A percentile compares a stretch with the other conserved stretches of the same genome.
These are phyloP conservation scores for Eucalyptus virginea DNA, from an alignment of 345 rosid genomes.

Conservation along the genomic window DNA sequence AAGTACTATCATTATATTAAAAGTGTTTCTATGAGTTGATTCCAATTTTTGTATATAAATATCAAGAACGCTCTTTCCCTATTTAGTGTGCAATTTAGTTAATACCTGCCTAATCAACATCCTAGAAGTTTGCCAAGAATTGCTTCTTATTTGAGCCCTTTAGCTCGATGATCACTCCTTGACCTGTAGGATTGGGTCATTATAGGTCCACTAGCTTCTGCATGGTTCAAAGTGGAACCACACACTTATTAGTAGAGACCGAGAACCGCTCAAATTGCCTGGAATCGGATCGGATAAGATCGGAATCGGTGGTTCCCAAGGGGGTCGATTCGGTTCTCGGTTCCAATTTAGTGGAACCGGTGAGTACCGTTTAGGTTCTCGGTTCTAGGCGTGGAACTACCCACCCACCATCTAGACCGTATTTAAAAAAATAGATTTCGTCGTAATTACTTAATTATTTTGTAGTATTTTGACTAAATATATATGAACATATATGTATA, in stretches of 20 bases:
- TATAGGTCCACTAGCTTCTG: no score
- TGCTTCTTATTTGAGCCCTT: not conserved
- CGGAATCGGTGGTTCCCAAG: fast-evolving
- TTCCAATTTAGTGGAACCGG: no score
- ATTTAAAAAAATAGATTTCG: no score
- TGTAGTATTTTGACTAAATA: no score
- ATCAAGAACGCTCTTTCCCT: fast-evolving
- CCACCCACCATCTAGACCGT: no score
- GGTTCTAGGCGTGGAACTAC: no score
- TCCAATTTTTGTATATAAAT: not conserved
- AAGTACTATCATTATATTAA: not conserved
- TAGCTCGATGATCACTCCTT: not conserved
- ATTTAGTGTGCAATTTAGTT: not conserved
- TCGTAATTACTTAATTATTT: no score
- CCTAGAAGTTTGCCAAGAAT: not conserved
- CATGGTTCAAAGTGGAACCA: no score
- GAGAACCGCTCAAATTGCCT: fast-evolving
- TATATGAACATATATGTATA: no score
- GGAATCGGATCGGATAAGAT: fast-evolving
- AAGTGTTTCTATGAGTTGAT: not conserved
- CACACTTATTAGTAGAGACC: no score
- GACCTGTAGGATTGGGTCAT: not conserved
- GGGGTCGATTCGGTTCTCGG: no score
- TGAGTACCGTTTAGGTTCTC: no score
- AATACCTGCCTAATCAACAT: fast-evolving